Evolutionary conservation across 2,329 filamentous ascomycete genomes (phyloP).

Genomic region (Fusarium palustre): DNA sequence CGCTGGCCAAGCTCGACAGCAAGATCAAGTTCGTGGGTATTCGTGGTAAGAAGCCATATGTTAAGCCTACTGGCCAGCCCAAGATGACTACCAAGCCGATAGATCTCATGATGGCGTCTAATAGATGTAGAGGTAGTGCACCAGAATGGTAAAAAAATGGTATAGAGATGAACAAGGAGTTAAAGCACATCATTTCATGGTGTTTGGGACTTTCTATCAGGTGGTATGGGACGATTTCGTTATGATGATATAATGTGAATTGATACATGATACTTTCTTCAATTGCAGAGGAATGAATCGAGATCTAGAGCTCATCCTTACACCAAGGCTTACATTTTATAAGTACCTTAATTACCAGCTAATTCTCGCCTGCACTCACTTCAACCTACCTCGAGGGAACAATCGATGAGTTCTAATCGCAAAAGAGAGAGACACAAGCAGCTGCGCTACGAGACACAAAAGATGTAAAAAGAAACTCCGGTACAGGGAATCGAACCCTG

Average conservation of each 20-base stretch:
- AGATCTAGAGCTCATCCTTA: neutral
- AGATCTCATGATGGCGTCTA: constrained; percentile 53
- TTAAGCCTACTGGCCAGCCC: constrained; percentile 50
- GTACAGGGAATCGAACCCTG: constrained; percentile 49
- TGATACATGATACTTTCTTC: neutral
- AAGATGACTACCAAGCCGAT: constrained; percentile 53
- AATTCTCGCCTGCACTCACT: too few species aligned
- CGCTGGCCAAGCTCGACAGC: constrained; percentile 60
- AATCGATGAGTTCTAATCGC: too few species aligned
- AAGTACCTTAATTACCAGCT: too few species aligned
- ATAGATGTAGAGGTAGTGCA: constrained; percentile 56
- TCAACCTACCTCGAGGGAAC: too few species aligned
- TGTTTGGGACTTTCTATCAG: constrained; percentile 12
- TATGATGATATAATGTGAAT: neutral
- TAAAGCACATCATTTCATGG: constrained; percentile 8
- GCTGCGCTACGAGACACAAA: too few species aligned
- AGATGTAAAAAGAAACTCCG: constrained; percentile 25
- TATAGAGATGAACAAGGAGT: constrained; percentile 3
- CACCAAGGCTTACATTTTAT: neutral
- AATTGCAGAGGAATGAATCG: neutral
- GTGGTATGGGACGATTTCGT: neutral
- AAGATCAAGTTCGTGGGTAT: constrained; percentile 60
- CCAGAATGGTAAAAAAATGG: constrained; percentile 58
- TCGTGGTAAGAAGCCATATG: constrained; percentile 58
- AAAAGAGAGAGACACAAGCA: too few species aligned